Percentiles rank a stretch among this genome's conserved stretches.
These are phyloP conservation scores for Aureobasidium subglaciale DNA, from an alignment of 2,329 filamentous ascomycete species.

Conservation along the genomic window DNA sequence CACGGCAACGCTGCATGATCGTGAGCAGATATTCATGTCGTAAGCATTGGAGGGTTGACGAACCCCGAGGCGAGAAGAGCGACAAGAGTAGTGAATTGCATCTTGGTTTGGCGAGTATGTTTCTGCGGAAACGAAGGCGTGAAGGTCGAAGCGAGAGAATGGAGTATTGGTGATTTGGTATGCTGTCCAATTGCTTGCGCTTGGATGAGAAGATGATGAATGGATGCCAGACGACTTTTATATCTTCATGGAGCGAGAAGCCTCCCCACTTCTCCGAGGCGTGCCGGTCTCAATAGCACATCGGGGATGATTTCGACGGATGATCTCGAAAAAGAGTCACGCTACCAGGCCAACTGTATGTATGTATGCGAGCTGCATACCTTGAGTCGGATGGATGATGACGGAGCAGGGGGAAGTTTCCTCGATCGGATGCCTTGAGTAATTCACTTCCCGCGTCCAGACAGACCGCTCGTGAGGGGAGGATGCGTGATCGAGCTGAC, in stretches of 20 bases:
- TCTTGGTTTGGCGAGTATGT: background rate
- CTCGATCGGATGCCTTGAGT: background rate
- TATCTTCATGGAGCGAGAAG: background rate
- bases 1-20: background rate
- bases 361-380: background rate
- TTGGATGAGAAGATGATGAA: background rate
- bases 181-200: background rate
- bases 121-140: no score
- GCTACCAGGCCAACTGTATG: background rate
- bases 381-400: background rate
- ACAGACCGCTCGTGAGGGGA: background rate
- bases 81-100: background rate
- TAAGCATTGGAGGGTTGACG: background rate
- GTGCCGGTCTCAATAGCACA: background rate
- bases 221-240: background rate
- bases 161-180: background rate
- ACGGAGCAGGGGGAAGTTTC: background rate
- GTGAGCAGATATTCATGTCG: background rate
- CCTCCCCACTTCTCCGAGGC: background rate
- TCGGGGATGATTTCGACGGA: background rate
- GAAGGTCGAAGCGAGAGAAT: no score
- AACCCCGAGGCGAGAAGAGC: conserved; percentile 13
- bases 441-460: background rate
- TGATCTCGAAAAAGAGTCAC: background rate
- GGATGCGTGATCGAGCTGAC: conserved; percentile 13